Conservation (phyloP, 371 early-diverging fungal species). For the Mucor plumbeus region DNA sequence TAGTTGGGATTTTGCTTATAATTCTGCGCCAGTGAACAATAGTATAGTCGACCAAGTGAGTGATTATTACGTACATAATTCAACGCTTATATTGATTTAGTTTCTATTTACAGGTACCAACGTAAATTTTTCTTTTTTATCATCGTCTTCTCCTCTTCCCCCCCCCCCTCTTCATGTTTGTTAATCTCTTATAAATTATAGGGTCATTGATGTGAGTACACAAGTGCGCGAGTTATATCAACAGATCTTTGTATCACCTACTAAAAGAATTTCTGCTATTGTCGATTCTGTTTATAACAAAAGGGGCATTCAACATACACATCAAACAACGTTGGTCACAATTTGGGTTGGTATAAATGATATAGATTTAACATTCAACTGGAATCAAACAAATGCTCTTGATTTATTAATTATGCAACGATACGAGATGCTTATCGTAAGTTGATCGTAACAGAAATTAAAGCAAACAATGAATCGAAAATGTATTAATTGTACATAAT, state of each 20-base stretch:
- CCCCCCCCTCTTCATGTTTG: background rate
- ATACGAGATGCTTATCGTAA: conserved; percentile 32
- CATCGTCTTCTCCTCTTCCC: too few relatives aligned
- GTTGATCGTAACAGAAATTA: background rate
- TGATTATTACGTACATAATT: background rate
- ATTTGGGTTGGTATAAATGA: conserved; percentile 53
- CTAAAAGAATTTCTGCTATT: conserved; percentile 2
- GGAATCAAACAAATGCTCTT: conserved; percentile 20
- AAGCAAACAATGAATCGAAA: background rate
- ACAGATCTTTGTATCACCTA: conserved; percentile 23
- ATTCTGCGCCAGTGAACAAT: conserved; percentile 43
- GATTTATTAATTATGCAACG: conserved; percentile 31
- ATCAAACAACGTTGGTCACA: conserved; percentile 30
- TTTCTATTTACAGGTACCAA: conserved; percentile 9
- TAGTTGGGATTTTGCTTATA: conserved; percentile 48
- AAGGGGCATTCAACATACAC: conserved; percentile 11
- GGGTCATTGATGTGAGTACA: conserved; percentile 39
- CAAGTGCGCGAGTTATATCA: conserved; percentile 40
- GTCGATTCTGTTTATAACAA: conserved; percentile 9
- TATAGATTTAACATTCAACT: conserved; percentile 37
- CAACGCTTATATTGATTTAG: background rate
- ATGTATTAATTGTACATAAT: background rate
- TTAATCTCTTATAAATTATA: background rate
- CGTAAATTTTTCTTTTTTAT: background rate
- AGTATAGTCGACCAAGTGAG: conserved; percentile 37